Percentiles rank a stretch among this genome's conserved stretches.
These are phyloP conservation scores for Plantago rigida DNA, from an alignment of 305 asterid species.

Conservation along the genomic window DNA sequence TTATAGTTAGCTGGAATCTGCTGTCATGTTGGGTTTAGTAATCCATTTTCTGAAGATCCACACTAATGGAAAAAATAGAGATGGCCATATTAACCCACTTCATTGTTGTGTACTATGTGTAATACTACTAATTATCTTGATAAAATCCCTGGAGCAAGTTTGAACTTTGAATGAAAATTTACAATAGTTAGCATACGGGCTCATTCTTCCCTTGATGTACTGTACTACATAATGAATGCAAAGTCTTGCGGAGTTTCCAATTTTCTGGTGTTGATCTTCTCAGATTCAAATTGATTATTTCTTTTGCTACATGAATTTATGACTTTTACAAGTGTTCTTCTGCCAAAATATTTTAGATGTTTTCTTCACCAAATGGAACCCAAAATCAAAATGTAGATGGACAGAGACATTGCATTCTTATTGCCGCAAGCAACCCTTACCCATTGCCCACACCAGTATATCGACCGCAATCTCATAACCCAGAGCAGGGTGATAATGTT, in stretches of 20 bases:
- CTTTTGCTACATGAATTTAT: conserved; percentile 3
- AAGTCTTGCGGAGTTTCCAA: not conserved
- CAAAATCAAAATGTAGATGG: conserved; percentile 64
- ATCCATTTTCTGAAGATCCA: no score
- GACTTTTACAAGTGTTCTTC: conserved; percentile 18
- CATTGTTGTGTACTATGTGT: no score
- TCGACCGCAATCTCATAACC: conserved; percentile 51
- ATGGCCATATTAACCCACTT: no score
- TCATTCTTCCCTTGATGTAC: not conserved
- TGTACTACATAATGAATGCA: not conserved
- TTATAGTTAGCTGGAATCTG: no score
- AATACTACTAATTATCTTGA: no score
- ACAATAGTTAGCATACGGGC: not conserved
- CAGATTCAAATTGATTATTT: not conserved
- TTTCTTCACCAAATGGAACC: conserved; percentile 46
- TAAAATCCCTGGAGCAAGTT: no score
- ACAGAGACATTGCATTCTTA: conserved; percentile 77
- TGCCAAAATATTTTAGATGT: conserved; percentile 54
- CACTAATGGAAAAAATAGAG: no score
- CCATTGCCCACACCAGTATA: conserved; percentile 79
- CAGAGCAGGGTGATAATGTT: conserved; percentile 46
- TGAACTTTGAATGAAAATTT: no score
- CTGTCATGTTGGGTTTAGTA: no score
- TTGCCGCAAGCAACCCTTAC: conserved; percentile 91
- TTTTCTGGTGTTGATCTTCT: not conserved